Evolutionary conservation across 2,329 filamentous ascomycete genomes (phyloP).

Genomic region (Beauveria caledonica): DNA sequence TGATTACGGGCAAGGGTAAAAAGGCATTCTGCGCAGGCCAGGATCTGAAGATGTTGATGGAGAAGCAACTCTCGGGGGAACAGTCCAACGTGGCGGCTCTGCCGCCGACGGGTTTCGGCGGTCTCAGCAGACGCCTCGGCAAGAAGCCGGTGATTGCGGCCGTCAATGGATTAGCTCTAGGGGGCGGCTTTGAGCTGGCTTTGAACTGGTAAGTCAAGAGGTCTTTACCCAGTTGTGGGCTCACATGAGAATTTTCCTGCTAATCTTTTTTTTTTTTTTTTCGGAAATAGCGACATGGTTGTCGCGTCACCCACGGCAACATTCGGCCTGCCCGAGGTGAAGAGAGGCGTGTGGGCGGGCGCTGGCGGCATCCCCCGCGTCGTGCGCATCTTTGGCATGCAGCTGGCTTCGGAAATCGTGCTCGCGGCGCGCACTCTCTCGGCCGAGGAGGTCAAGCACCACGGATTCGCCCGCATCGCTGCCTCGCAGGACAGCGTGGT

Average conservation of each 20-base stretch:
- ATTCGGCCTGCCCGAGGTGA: conserved; percentile 46
- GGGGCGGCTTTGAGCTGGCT: conserved; percentile 49
- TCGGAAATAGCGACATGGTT: conserved; percentile 37
- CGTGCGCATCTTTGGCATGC: conserved; percentile 36
- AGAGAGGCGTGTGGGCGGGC: conserved; percentile 44
- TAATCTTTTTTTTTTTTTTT: no score
- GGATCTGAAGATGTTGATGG: conserved; percentile 45
- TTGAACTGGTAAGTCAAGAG: conserved; percentile 38
- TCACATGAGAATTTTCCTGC: no score
- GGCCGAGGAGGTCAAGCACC: conserved; percentile 34
- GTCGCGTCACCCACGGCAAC: conserved; percentile 42
- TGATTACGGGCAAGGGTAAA: conserved; percentile 43
- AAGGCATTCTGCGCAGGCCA: conserved; percentile 47
- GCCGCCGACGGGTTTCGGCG: conserved; percentile 36
- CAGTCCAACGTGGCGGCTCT: conserved; percentile 11
- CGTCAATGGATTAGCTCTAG: conserved; percentile 49
- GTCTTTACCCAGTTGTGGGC: neutral
- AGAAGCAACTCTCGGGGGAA: conserved; percentile 15
- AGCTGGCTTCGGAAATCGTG: conserved; percentile 40
- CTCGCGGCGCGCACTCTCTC: conserved; percentile 37
- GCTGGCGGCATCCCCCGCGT: conserved; percentile 44
- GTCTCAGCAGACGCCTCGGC: conserved; percentile 45
- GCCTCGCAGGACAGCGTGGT: conserved; percentile 30
- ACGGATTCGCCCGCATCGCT: conserved; percentile 21
- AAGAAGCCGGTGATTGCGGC: conserved; percentile 55